Conservation (phyloP, 2,329 filamentous ascomycete species). For the Colletotrichum tabaci region DNA sequence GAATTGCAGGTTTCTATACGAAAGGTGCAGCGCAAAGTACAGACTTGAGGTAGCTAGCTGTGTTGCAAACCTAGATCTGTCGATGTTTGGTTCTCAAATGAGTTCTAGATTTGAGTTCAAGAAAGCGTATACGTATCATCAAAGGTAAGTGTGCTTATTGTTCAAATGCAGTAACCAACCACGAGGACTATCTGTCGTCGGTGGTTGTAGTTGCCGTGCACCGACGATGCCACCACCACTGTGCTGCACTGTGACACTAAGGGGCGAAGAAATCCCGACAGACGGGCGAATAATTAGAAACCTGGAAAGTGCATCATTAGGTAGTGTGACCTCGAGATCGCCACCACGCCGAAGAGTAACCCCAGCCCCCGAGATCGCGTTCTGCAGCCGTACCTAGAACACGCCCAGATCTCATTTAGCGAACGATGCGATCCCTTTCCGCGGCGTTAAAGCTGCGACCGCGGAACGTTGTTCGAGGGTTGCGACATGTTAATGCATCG, state of each 20-base stretch:
- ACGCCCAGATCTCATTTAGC: background rate
- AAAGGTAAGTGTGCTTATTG: too few relatives aligned
- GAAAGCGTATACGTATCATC: too few relatives aligned
- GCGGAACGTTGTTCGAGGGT: slow-evolving; percentile 5
- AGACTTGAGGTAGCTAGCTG: too few relatives aligned
- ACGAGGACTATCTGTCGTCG: background rate
- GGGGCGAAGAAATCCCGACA: background rate
- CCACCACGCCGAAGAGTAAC: background rate
- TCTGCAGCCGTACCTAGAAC: too few relatives aligned
- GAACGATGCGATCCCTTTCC: slow-evolving; percentile 28
- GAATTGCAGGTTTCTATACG: too few relatives aligned
- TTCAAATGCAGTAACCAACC: background rate
- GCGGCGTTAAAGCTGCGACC: slow-evolving; percentile 27
- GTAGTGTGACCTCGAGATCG: background rate
- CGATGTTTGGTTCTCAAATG: too few relatives aligned
- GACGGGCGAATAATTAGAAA: background rate
- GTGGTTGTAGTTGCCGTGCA: slow-evolving; percentile 9
- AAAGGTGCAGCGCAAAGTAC: too few relatives aligned
- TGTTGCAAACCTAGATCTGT: too few relatives aligned
- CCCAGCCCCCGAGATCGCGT: background rate
- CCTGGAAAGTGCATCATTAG: background rate
- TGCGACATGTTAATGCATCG: slow-evolving; percentile 19
- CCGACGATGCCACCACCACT: slow-evolving; percentile 22
- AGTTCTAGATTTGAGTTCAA: too few relatives aligned
- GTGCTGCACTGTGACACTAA: slow-evolving; percentile 15